Evolutionary conservation across 805 yeast species (phyloP).

Genomic region (Candida sithepensis): DNA sequence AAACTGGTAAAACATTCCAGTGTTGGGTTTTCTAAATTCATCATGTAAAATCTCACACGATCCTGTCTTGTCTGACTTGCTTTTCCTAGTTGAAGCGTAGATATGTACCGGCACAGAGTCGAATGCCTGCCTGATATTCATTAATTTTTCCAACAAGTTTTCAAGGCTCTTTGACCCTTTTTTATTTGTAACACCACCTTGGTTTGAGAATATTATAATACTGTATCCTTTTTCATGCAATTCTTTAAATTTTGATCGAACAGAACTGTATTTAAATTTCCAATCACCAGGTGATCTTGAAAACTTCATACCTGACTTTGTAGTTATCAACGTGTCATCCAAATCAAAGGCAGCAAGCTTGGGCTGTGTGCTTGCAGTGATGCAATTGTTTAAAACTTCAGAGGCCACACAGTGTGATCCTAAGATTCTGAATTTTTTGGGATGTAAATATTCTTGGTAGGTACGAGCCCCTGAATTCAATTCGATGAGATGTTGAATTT

Average conservation of each 20-base stretch:
- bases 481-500: not conserved
- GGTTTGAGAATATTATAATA: slow-evolving; percentile 80
- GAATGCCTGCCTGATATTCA: slow-evolving; percentile 32
- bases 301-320: slow-evolving; percentile 61
- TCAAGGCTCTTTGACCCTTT: slow-evolving; percentile 31
- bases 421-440: not conserved
- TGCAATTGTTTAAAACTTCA: not conserved
- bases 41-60: slow-evolving; percentile 33
- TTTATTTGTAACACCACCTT: slow-evolving; percentile 60
- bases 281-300: slow-evolving; percentile 66
- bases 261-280: slow-evolving; percentile 47
- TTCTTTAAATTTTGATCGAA: slow-evolving; percentile 24
- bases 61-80: slow-evolving; percentile 26
- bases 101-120: slow-evolving; percentile 36
- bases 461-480: not conserved
- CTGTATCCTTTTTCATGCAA: slow-evolving; percentile 15
- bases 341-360: slow-evolving; percentile 76
- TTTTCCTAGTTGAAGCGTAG: slow-evolving; percentile 62
- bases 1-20: slow-evolving; percentile 73
- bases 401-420: slow-evolving; percentile 8
- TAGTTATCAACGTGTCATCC: slow-evolving; percentile 71
- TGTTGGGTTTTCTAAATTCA: slow-evolving; percentile 64
- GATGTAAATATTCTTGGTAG: not conserved
- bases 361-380: slow-evolving; percentile 10
- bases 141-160: slow-evolving; percentile 41